phyloP scores from a whole-genome alignment of 1,284 basidiomycete species.

The Ceratobasidium sp. region DNA sequence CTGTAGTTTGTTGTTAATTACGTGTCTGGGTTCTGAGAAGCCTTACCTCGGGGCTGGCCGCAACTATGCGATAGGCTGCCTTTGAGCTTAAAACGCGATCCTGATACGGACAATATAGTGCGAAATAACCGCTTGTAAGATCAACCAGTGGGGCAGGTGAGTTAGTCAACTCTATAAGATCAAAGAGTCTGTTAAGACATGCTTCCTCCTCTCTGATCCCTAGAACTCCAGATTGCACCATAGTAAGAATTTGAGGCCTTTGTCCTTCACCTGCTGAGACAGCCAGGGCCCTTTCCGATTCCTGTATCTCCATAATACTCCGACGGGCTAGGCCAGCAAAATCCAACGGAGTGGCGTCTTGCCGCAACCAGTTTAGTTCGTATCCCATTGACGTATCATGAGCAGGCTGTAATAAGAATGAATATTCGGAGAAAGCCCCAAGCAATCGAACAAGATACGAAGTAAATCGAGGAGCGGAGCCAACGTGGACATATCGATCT shows the following conservation, averaged over 20 bases:
- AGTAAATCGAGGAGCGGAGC: constrained; percentile 66
- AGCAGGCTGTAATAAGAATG: constrained; percentile 66
- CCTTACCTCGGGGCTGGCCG: constrained; percentile 83
- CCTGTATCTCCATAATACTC: neutral
- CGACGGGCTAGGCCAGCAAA: neutral
- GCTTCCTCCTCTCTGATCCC: constrained; percentile 82
- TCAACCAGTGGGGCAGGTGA: constrained; percentile 52
- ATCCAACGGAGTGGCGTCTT: constrained; percentile 2
- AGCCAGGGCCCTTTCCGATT: neutral
- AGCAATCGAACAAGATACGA: constrained; percentile 87
- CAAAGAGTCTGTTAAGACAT: constrained; percentile 66
- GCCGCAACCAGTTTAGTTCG: constrained; percentile 12
- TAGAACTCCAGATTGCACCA: constrained; percentile 87
- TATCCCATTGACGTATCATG: constrained; percentile 42
- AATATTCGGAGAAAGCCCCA: constrained; percentile 72
- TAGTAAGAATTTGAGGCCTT: constrained; percentile 68
- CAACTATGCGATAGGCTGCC: constrained; percentile 76
- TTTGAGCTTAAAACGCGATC: constrained; percentile 66
- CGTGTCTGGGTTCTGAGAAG: neutral
- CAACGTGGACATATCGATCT: constrained; percentile 90
- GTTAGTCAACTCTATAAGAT: constrained; percentile 46
- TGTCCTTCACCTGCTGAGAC: neutral
- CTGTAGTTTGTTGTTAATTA: constrained; percentile 53
- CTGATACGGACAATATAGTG: constrained; percentile 84
- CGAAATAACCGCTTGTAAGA: constrained; percentile 96